Evolutionary conservation across 2,329 filamentous ascomycete species (phyloP).

Genomic region (Venturia oleaginea): DNA sequence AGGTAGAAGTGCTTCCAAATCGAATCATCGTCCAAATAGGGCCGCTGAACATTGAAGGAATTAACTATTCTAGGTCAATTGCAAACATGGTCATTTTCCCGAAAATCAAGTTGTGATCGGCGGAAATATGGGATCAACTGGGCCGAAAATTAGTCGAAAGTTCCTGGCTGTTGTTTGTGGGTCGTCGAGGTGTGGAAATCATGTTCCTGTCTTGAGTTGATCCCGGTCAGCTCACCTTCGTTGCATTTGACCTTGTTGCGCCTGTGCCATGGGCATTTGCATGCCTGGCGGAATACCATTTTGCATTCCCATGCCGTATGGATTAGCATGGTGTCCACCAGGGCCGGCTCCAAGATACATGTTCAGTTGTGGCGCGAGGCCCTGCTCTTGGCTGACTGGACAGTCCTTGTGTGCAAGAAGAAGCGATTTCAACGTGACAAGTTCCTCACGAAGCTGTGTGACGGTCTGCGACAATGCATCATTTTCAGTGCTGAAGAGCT

Average conservation of each 20-base stretch:
- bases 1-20: not conserved
- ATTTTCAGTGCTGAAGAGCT: conserved; percentile 86
- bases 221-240: not conserved
- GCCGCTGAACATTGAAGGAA: not conserved
- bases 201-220: not conserved
- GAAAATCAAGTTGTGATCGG: not conserved
- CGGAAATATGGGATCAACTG: not conserved
- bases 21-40: not conserved
- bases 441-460: conserved; percentile 76
- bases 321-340: conserved; percentile 20
- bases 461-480: conserved; percentile 79
- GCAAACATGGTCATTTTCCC: not conserved
- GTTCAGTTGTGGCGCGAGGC: conserved; percentile 25
- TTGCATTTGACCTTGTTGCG: conserved; percentile 3
- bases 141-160: not conserved
- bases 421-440: conserved; percentile 88
- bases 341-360: conserved; percentile 15
- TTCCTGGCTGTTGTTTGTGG: not conserved
- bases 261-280: conserved; percentile 24
- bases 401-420: conserved; percentile 94
- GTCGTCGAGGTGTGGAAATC: not conserved
- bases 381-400: conserved; percentile 81
- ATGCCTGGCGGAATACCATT: conserved; percentile 30
- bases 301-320: conserved; percentile 24
- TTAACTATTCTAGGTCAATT: not conserved